Evolutionary conservation across 345 rosid genomes (phyloP), one percentile per base, ranked within the genome.

Genomic region (Eutrema heterophyllum): DNA sequence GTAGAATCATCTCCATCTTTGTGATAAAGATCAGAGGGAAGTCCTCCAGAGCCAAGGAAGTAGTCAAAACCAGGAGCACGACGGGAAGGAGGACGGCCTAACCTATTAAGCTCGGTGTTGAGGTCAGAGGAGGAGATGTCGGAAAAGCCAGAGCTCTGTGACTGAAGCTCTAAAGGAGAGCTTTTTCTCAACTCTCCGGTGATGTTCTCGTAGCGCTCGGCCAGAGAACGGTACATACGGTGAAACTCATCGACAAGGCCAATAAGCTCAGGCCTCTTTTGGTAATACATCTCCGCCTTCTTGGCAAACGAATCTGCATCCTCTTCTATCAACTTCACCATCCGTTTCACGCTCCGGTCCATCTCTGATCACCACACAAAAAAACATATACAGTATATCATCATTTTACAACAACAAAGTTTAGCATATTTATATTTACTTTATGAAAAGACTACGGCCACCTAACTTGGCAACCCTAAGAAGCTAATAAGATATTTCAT

Each of bases 1-100:
- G 87, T 85, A 15, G 85, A 85, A 48, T 88, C 94, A 78, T 90
- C 89, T 67, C 86, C 90, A 75, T 85, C 93, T 80, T 81, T 87
- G 63, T 69, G 82, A 64, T 79, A 73, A 64, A 64, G 44, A 76
- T 89, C 91, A 67, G 86, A 72, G 64, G 77, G 80, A 76, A 77
- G 77, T 71, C 81, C 88, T 58, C 81, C 87, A 44, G 88, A 77
- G 63, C 97, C 93, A 44, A 81, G 86, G 62, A 89, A 88, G 81
- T 81, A 78, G 26, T 84, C 84, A 56, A 88, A 86, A 67, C 89
- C 93, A 55, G 88, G 89, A 79, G 89, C 89, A 67, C 83, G 87
- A 4, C 80, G 83, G 4, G 87, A 82, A 77, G 82, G 84, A 24
- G 77, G 84, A 40, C 83, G 87, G 48, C 68, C 71, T 73, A 72